These are phyloP conservation scores for Backusella parvicylindrica DNA, from an alignment of 192 early-diverging fungal species.

Conservation along the genomic window DNA sequence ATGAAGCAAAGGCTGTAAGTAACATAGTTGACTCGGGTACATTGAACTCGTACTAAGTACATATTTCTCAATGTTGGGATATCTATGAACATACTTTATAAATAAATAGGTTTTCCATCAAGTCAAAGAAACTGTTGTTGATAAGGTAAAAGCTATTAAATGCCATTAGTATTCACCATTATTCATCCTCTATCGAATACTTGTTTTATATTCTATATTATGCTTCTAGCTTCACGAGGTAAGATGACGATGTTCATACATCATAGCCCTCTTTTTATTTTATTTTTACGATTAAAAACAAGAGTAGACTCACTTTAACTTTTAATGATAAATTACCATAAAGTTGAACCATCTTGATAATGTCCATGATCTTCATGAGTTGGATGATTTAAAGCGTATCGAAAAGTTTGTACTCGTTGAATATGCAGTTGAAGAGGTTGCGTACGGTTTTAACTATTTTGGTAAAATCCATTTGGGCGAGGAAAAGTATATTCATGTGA, in stretches of 20 bases:
- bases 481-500: conserved; percentile 48
- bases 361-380: conserved; percentile 45
- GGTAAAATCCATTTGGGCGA: conserved; percentile 54
- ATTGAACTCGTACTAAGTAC: background rate
- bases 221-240: conserved; percentile 23
- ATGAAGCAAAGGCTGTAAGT: conserved; percentile 33
- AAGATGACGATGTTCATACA: background rate
- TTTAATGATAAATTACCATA: background rate
- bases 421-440: conserved; percentile 49
- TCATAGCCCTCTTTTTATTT: background rate
- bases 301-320: background rate
- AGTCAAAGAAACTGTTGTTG: conserved; percentile 38
- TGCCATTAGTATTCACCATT: background rate
- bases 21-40: background rate
- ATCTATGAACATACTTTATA: background rate
- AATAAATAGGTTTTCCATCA: conserved; percentile 31
- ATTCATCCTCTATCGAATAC: background rate
- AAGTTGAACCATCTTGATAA: conserved; percentile 38
- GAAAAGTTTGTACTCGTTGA: conserved; percentile 41
- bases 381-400: conserved; percentile 47
- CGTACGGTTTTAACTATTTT: conserved; percentile 52
- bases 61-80: background rate
- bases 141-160: conserved; percentile 26
- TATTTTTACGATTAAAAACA: background rate
- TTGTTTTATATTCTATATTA: background rate